Base-by-base conservation (phyloP, 345 rosid genomes). In the Murraya paniculata region DNA sequence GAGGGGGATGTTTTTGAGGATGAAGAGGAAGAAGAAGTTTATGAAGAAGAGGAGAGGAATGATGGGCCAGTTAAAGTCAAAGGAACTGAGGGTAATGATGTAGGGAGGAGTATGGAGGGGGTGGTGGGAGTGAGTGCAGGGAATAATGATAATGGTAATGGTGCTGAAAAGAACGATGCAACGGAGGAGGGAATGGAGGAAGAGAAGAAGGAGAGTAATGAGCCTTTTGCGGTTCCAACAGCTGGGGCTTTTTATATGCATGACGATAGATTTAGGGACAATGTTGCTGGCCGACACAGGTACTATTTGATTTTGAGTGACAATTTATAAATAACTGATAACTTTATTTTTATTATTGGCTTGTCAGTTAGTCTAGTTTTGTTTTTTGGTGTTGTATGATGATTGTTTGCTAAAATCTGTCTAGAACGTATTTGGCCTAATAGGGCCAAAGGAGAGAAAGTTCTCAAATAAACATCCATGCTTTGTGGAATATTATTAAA, bases 221-320 rank as follows among this genome's bases (percentile, higher is more conserved):
- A 95, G 73, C 99, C 97, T 2, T 95, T 84, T 78, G 94, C 97
- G 0, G 99, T 95, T 71, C 99, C 99, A 18, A 93, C 98, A 78
- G 97, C 96, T 71, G 99, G 99, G 50, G 97, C 99, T 0, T 95
- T 95, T 82, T 95, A 95, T 80, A 95, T 95, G 98, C 99, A 95
- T 48, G 99, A 95, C 83, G 97, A 95, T 84, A 88, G 99, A 50
- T 95, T 92, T 66, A 88, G 90, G 82, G 97, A 88, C 74, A 80
- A 84, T 82, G 85, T 83, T 68, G 86, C 78, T 80, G 97, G 85
- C 74, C 82, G 94, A 11, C 84, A 90, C 81, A 90, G 79, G 78
- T 66, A 76, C 35, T 65, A 9, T n/a, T 39, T 50, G 31, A 30
- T 11, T n/a, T 25, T 45, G 50, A 45, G 18, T 45, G 18, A 45